A percentile compares a stretch with the other conserved stretches of the same genome.
These are phyloP conservation scores for Saprolegnia diclina DNA, from an alignment of 352 stramenopile species.

Conservation along the genomic window DNA sequence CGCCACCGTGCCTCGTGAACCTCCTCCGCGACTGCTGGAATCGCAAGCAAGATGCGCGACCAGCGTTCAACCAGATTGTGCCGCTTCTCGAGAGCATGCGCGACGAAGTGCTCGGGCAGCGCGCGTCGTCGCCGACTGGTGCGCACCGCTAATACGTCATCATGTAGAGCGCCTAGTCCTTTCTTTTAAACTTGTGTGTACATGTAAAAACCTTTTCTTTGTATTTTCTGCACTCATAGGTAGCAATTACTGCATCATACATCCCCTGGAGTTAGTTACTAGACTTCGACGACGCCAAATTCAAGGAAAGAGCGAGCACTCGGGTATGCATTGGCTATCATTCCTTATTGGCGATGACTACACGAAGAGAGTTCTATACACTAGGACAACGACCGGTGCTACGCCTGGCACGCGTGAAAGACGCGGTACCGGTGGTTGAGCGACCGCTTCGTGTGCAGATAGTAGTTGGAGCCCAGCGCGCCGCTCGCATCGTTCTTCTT, in stretches of 20 bases:
- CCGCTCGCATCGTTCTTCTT: conserved; percentile 47
- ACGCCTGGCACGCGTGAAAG: conserved; percentile 41
- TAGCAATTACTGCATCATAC: not conserved
- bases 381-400: no score
- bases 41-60: conserved; percentile 75
- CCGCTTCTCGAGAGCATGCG: conserved; percentile 70
- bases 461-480: conserved; percentile 52
- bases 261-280: not conserved
- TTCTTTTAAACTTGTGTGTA: no score
- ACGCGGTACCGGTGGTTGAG: conserved; percentile 86
- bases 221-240: no score
- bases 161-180: not conserved
- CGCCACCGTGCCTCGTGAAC: conserved; percentile 41
- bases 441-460: conserved; percentile 76
- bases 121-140: not conserved
- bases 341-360: no score
- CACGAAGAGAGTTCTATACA: no score
- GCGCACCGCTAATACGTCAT: not conserved
- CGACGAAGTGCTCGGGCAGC: conserved; percentile 48
- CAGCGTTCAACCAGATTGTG: conserved; percentile 78
- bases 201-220: no score
- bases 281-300: not conserved
- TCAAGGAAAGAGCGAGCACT: no score
- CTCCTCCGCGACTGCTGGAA: conserved; percentile 79
- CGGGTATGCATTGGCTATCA: no score